Conservation (phyloP, 2,329 filamentous ascomycete species). For the Alternaria infectoria region DNA sequence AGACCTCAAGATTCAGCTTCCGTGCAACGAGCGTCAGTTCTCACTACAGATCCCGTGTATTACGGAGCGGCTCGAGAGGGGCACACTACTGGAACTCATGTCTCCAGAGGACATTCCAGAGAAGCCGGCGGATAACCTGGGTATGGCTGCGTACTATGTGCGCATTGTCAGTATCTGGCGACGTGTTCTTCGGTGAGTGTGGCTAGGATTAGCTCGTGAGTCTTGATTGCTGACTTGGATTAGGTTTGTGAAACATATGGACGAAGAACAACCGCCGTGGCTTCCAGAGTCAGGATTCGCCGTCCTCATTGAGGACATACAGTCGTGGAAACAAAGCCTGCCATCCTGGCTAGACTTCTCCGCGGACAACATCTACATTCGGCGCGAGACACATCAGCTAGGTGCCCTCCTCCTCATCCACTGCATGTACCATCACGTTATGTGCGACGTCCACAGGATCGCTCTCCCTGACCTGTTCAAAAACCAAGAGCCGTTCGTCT, state of each 20-base stretch:
- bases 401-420: conserved; percentile 41
- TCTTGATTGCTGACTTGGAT: neutral
- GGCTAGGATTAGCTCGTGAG: neutral
- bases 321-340: conserved; percentile 36
- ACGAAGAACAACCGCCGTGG: conserved; percentile 41
- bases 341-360: conserved; percentile 43
- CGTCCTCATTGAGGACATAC: conserved; percentile 31
- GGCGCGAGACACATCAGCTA: conserved; percentile 41
- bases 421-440: conserved; percentile 45
- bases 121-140: conserved; percentile 39
- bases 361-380: conserved; percentile 44
- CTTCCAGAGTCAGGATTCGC: conserved; percentile 36
- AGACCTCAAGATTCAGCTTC: conserved; percentile 42
- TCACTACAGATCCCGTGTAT: conserved; percentile 39
- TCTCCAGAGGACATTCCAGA: conserved; percentile 32
- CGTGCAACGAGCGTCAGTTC: conserved; percentile 43
- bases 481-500: conserved; percentile 37
- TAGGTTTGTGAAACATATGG: conserved; percentile 41
- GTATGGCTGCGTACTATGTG: conserved; percentile 42
- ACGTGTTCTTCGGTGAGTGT: conserved; percentile 34
- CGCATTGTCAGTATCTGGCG: conserved; percentile 43
- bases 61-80: conserved; percentile 35
- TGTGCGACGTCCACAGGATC: conserved; percentile 42
- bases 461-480: conserved; percentile 41
- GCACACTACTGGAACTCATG: conserved; percentile 33